Evolutionary conservation across 805 yeast genomes (phyloP).

Genomic region (Debaryomyces tyrocola): DNA sequence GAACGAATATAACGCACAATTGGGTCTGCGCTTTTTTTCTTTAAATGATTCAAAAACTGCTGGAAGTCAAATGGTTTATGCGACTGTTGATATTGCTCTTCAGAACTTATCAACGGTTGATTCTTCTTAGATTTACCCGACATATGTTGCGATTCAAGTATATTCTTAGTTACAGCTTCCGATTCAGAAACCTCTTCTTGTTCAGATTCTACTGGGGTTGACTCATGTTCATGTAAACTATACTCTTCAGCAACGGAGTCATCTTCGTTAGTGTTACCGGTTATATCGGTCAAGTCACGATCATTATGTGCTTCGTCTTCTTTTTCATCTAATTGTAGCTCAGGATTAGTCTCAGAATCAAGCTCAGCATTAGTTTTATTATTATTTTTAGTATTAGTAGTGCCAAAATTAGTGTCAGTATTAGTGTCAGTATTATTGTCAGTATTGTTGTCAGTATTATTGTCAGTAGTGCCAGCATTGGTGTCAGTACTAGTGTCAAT

Average conservation of each 20-base stretch:
- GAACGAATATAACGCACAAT: constrained; percentile 82
- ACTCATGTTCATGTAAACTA: background rate
- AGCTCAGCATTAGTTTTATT: no score
- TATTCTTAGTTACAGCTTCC: background rate
- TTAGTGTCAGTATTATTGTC: no score
- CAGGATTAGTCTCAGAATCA: no score
- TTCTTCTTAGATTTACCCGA: constrained; percentile 4
- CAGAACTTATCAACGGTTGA: constrained; percentile 22
- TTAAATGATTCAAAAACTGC: constrained; percentile 67
- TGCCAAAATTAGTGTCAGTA: no score
- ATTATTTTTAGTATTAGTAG: no score
- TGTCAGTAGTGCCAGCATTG: no score
- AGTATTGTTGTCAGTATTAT: no score
- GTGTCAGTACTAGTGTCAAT: background rate
- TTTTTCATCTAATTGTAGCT: background rate
- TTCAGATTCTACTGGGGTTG: constrained; percentile 1
- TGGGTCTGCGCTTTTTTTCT: constrained; percentile 80
- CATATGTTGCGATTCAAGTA: background rate
- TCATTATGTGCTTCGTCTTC: background rate
- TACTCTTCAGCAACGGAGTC: background rate
- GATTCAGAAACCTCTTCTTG: background rate
- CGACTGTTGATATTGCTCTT: constrained; percentile 40
- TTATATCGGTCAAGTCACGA: constrained; percentile 7
- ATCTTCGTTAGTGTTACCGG: constrained; percentile 3
- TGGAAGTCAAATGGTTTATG: constrained; percentile 78